Base-by-base conservation (phyloP, 805 yeast genomes). In the Saturnispora bothae region DNA sequence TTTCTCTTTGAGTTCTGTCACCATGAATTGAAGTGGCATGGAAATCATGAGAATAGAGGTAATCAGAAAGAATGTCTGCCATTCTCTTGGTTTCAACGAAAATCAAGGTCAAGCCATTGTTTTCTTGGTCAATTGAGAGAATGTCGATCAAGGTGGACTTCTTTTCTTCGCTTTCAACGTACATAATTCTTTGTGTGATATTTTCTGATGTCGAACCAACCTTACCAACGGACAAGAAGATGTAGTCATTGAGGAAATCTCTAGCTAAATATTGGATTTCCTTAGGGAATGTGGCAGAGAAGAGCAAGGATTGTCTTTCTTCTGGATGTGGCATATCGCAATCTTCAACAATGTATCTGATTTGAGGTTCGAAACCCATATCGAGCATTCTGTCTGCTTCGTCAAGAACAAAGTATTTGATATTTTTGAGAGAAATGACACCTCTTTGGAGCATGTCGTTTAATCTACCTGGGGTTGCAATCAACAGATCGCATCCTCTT, bases 351-450 rank as follows among this genome's bases (percentile, higher is more conserved):
- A 92, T 89, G 63, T 86, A 83, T 76, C 98, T 84, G 60, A 92
- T 92, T 73, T 92, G 98, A 49, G 96, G 96, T 71, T 92, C 98
- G 69, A 92, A 92, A 75, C 98, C 98, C 97, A 92, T 92, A 77
- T 92, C 98, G 68, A 92, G 78, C 98, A 92, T 92, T 72, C 98
- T 84, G 68, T 92, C 98, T 58, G 98, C 98, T 73, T 89, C 98
- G 66, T 89, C 98, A 51, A 92, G 73, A 38, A 92, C 96, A 61
- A 92, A 75, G 65, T 84, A 92, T 63, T 83, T 85, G 65, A 89
- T 85, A 65, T 83, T 85, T 48, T 76, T 71, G 57, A 92, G 72
- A 32, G 96, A 86, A 52, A 92, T 83, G 54, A 77, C 71, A 57
- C 96, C 96, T 70, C 96, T 83, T 68, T 88, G 96, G 49, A 92